Evolutionary conservation across 2,329 filamentous ascomycete species (phyloP), one percentile per base, ranked within the genome.

Genomic region (Hawksworthiomyces lignivorus): DNA sequence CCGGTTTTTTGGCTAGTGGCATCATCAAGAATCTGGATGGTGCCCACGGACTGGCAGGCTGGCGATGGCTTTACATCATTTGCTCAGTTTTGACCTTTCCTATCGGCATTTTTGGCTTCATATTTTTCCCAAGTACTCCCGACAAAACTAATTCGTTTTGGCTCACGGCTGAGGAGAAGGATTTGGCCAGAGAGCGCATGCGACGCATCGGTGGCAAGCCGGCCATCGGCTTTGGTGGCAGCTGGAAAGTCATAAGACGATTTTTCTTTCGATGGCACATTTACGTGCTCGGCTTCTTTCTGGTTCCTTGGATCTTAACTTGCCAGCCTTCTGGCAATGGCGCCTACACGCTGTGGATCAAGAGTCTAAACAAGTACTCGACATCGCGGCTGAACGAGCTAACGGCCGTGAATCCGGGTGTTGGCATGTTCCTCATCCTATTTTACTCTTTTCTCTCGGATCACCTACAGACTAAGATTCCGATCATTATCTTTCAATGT

Each of bases 291-390:
- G 63, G 59, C 32, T 59, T 68, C 43, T 53, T 58, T 5, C 43
- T 56, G 7, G 35, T 65, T 11, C 55, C 53, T 27, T 48, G 51
- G 4, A 57, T 75, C 9, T 45, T 63, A 3, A 53, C 49, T 5
- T 68, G 63, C 28, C 65, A 63, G 49, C 68, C 67, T 14, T 67
- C 77, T 36, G 78, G 69, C 63, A 59, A 64, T 1, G 74, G 73
- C 2, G 68, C 65, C 0, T 78, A 72, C 46, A 54, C 77, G 4
- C 62, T 80, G 0, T 79, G 74, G 74, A 59, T 80, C 36, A 78
- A 78, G 55, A 72, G 67, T 41, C 51, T 78, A 5, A 20, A 17
- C 33, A 38, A 18, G 4, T 43, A 46, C 32, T 33, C 30, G 9
- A 32, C 39, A 2, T n/a, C 44, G 8, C 36, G 37, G 8, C 28